Conservation (phyloP, 2,329 filamentous ascomycete species). For the Drechslerella dactyloides region DNA sequence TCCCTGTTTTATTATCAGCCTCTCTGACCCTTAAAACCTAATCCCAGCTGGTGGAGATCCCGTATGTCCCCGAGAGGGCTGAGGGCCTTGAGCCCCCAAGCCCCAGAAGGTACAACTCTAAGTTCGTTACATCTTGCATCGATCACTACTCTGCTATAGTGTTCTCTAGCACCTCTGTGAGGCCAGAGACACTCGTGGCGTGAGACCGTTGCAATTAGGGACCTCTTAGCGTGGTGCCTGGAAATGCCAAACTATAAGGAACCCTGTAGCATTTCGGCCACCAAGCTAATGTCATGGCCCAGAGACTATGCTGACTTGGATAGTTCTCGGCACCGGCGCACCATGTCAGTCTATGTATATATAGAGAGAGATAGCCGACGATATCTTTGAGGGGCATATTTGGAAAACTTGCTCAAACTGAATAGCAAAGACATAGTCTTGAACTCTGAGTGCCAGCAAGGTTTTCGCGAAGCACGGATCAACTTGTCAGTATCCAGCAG, state of each 20-base stretch:
- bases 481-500: conserved; percentile 32
- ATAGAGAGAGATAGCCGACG: conserved; percentile 34
- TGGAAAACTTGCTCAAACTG: conserved; percentile 37
- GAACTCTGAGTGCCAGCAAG: conserved; percentile 42
- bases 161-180: too few species aligned
- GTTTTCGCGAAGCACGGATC: conserved; percentile 34
- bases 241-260: conserved; percentile 17
- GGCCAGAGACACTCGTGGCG: too few species aligned
- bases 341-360: conserved; percentile 30
- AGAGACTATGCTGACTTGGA: too few species aligned
- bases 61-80: background rate
- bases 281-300: background rate
- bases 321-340: too few species aligned
- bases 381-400: conserved; percentile 17
- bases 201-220: too few species aligned
- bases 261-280: conserved; percentile 14
- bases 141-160: too few species aligned
- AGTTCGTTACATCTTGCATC: background rate
- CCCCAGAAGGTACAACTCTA: background rate
- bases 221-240: background rate
- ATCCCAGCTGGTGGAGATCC: background rate
- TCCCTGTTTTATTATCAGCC: background rate
- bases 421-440: conserved; percentile 37
- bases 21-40: background rate
- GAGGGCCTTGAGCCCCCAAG: background rate